Base-by-base conservation (phyloP, 176 grass and related monocot genomes). In the Phoenix dactylifera region DNA sequence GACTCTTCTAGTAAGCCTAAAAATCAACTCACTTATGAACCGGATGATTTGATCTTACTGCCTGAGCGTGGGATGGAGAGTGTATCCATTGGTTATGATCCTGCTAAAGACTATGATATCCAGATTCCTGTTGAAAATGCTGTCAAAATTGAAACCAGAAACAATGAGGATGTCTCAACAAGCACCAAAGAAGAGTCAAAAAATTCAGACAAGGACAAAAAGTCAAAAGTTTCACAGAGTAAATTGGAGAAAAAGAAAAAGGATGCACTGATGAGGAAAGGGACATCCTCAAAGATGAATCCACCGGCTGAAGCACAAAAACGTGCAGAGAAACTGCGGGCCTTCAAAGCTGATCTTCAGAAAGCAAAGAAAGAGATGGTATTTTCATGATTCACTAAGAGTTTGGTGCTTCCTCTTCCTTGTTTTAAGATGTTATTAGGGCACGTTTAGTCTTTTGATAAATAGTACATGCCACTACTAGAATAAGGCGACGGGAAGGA, bases 281-380 rank as follows among this genome's bases (percentile, higher is more conserved):
- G 83, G 24, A 73, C 81, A 52, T 73, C 81, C 14, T 86, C 88
- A 54, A 92, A 72, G 51, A 61, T 73, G 63, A 74, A 68, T 26
- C 79, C 70, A 62, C 55, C 76, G 16, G 71, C 80, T 56, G 94
- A 98, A 73, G 94, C 94, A 23, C 84, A 98, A 66, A 98, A 98
- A 64, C 84, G 94, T 18, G 94, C 94, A 16, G 86, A 93, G 25
- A 89, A 98, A 26, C 35, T 98, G 59, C 82, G 88, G 48, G 76
- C 79, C 25, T 93, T 86, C 32, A 98, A 98, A 80, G 82, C 75
- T 10, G 79, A 92, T 72, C 88, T 98, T 71, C 85, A 86, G 44
- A 98, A 93, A 79, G 32, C 81, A 60, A 98, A 93, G 78, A 98
- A 93, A 68, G 85, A 98, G 59, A 72, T 80, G 88, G 94, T 93